These are phyloP conservation scores for Waltergamsia citrina DNA, from an alignment of 2,329 filamentous ascomycete genomes.

Conservation along the genomic window DNA sequence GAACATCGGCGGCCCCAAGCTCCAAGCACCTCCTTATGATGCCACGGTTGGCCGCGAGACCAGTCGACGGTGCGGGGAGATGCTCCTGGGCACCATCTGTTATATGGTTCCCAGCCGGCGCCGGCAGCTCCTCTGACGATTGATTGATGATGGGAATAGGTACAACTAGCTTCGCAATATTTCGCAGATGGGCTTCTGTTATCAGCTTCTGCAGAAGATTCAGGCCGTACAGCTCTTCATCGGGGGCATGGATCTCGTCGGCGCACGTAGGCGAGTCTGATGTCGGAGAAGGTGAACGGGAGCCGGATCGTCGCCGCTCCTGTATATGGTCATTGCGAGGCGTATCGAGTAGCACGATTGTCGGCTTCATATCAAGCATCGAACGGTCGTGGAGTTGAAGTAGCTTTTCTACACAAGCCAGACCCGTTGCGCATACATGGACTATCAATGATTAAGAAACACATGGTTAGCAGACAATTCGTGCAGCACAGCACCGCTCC, in stretches of 20 bases:
- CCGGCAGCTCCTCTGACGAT: slow-evolving; percentile 13
- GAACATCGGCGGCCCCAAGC: slow-evolving; percentile 76
- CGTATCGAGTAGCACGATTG: slow-evolving; percentile 47
- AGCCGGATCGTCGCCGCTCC: slow-evolving; percentile 12
- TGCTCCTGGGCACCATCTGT: slow-evolving; percentile 28
- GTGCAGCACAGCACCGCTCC: too few species aligned
- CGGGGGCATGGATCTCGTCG: slow-evolving; percentile 28
- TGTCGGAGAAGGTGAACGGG: slow-evolving; percentile 7
- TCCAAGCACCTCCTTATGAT: slow-evolving; percentile 68
- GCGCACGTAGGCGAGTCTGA: slow-evolving; percentile 11
- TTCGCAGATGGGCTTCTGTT: slow-evolving; percentile 47
- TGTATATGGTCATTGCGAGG: slow-evolving; percentile 38
- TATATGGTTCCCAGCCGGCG: slow-evolving; percentile 17
- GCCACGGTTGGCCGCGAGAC: slow-evolving; percentile 20
- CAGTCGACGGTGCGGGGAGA: slow-evolving; percentile 12
- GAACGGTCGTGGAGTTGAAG: slow-evolving; percentile 43
- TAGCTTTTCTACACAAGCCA: slow-evolving; percentile 42
- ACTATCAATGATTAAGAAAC: slow-evolving; percentile 24
- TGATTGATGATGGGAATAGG: slow-evolving; percentile 44
- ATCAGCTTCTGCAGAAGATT: slow-evolving; percentile 45
- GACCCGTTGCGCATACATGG: slow-evolving; percentile 42
- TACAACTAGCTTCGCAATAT: slow-evolving; percentile 45
- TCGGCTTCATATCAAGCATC: slow-evolving; percentile 43
- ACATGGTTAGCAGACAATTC: slow-evolving; percentile 1
- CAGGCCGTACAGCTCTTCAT: slow-evolving; percentile 45